A percentile compares a stretch with the other conserved stretches of the same genome.
Conservation (phyloP, 129 eudicot genomes). For the Tagetes patula region DNA sequence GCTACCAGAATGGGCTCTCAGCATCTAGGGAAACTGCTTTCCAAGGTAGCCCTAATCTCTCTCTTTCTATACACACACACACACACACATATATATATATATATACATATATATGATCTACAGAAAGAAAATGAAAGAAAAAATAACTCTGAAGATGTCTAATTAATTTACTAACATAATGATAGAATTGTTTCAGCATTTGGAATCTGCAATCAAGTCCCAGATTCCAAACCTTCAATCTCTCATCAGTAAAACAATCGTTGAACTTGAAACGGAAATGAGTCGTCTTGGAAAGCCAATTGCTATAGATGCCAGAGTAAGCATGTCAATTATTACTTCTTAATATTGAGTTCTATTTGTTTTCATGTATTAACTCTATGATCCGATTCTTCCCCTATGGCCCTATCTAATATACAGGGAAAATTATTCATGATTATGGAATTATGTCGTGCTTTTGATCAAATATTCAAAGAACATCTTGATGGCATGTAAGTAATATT, state of each 20-base stretch:
- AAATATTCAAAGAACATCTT: conserved; percentile 91
- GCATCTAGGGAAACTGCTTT: not conserved
- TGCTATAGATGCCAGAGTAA: not conserved
- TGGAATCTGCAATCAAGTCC: not conserved
- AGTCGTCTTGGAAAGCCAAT: not conserved
- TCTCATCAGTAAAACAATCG: not conserved
- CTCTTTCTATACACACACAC: no score
- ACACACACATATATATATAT: no score
- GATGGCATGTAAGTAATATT: conserved; percentile 90
- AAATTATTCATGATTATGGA: conserved; percentile 88
- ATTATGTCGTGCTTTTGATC: conserved; percentile 83
- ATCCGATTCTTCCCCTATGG: not conserved
- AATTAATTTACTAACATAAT: not conserved
- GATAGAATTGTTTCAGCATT: not conserved
- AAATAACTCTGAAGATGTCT: not conserved
- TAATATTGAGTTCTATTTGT: not conserved
- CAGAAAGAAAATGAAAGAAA: no score
- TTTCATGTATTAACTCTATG: not conserved
- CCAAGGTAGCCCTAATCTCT: no score
- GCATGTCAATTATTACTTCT: not conserved
- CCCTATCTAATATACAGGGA: conserved; percentile 50
- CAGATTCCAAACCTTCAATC: not conserved
- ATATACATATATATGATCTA: no score
- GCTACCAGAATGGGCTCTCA: conserved; percentile 6
- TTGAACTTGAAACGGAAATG: not conserved